Evolutionary conservation across 2,329 filamentous ascomycete species (phyloP).

Genomic region (Coniochaeta ligniaria): DNA sequence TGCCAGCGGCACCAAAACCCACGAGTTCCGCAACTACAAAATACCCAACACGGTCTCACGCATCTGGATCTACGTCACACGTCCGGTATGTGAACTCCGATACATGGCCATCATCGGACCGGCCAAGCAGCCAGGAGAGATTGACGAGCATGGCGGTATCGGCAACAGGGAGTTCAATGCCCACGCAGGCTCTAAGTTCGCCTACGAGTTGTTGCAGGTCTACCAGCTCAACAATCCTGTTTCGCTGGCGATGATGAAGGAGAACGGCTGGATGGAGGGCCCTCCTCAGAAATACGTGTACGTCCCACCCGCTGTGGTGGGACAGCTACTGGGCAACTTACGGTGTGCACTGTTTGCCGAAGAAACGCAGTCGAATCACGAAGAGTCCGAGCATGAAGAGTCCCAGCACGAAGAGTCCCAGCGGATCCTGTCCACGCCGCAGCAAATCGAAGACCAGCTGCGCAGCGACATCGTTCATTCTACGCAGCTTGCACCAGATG

Average conservation of each 20-base stretch:
- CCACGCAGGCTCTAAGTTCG: constrained; percentile 32
- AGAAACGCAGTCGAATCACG: constrained; percentile 13
- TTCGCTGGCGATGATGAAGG: constrained; percentile 40
- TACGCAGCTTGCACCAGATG: constrained; percentile 13
- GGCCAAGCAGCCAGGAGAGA: constrained; percentile 38
- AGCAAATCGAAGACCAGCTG: constrained; percentile 45
- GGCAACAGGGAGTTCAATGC: constrained; percentile 47
- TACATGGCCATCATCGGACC: constrained; percentile 52
- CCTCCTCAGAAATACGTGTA: constrained; percentile 45
- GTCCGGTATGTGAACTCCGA: constrained; percentile 37
- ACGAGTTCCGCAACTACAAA: constrained; percentile 49
- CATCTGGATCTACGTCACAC: constrained; percentile 55
- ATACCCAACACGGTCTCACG: constrained; percentile 47
- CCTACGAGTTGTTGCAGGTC: constrained; percentile 47
- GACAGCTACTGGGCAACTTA: constrained; percentile 51
- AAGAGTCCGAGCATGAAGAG: constrained; percentile 7
- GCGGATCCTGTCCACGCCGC: constrained; percentile 31
- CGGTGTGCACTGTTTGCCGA: constrained; percentile 39
- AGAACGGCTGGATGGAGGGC: constrained; percentile 45
- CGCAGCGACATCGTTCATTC: constrained; percentile 31
- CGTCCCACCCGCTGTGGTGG: constrained; percentile 49
- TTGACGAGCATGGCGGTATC: constrained; percentile 33
- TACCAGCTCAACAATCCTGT: constrained; percentile 58
- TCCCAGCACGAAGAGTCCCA: constrained; percentile 8
- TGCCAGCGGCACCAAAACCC: constrained; percentile 39